phyloP scores from a whole-genome alignment of 129 eudicot species.

The Tagetes patula region DNA sequence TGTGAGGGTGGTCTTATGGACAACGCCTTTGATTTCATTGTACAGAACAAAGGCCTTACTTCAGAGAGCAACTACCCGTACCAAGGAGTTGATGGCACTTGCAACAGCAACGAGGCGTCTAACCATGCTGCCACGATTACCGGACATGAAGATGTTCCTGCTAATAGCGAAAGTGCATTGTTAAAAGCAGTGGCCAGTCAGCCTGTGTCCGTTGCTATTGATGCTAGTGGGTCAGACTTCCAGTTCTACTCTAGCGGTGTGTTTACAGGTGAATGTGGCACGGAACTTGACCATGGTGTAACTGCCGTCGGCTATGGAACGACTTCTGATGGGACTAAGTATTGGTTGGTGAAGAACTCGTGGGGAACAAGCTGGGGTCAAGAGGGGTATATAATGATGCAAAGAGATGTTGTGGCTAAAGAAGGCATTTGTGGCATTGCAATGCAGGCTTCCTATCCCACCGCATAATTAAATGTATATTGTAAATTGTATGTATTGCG shows the following conservation, averaged over 20 bases:
- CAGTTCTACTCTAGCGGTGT: slow-evolving; percentile 29
- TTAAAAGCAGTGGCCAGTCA: neutral
- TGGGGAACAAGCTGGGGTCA: slow-evolving; percentile 7
- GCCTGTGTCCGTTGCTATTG: slow-evolving; percentile 2
- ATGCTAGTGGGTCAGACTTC: slow-evolving; percentile 15
- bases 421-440: slow-evolving; percentile 5
- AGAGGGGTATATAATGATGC: neutral
- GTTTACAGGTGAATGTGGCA: slow-evolving; percentile 29
- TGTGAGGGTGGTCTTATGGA: slow-evolving; percentile 6
- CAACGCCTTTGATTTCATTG: neutral
- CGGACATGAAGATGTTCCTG: neutral
- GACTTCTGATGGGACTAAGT: slow-evolving; percentile 20
- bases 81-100: neutral
- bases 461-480: neutral
- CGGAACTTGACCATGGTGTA: slow-evolving; percentile 30
- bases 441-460: neutral
- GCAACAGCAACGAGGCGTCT: neutral
- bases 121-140: neutral
- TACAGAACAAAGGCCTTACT: neutral
- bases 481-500: slow-evolving; percentile 14
- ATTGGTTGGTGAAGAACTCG: slow-evolving; percentile 22
- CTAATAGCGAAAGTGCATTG: neutral
- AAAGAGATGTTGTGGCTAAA: neutral
- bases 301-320: slow-evolving; percentile 25
- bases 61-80: neutral